These are phyloP conservation scores for Syzygium oleosum DNA, from an alignment of 345 rosid species.

Conservation along the genomic window DNA sequence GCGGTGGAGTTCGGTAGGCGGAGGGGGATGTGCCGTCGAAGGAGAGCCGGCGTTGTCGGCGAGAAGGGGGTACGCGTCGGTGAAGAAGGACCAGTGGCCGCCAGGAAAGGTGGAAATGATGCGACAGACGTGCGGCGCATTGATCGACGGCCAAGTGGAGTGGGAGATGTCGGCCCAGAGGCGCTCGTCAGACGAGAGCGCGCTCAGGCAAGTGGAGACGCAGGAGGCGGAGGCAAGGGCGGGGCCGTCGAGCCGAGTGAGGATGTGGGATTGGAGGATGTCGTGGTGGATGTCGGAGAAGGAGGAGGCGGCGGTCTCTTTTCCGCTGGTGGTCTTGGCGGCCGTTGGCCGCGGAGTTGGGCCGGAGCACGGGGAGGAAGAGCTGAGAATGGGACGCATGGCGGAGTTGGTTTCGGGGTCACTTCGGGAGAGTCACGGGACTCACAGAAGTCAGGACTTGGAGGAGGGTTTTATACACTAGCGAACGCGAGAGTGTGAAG, in stretches of 20 bases:
- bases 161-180: constrained; percentile 52
- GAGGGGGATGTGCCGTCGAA: not conserved
- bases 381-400: not conserved
- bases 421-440: not conserved
- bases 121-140: constrained; percentile 14
- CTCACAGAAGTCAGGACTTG: not conserved
- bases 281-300: constrained; percentile 45
- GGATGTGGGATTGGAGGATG: constrained; percentile 49
- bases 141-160: constrained; percentile 72
- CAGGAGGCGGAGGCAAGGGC: constrained; percentile 50
- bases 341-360: not conserved
- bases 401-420: not conserved
- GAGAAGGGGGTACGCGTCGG: constrained; percentile 36
- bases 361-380: not conserved
- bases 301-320: not conserved
- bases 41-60: not conserved
- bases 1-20: not conserved
- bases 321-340: not conserved
- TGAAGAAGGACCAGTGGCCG: constrained; percentile 64
- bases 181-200: constrained; percentile 29
- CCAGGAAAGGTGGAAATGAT: constrained; percentile 28
- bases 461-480: not conserved
- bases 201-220: constrained; percentile 35
- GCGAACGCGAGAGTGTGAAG: not conserved
- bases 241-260: constrained; percentile 66